phyloP scores from a whole-genome alignment of 768 basidiomycete species.

The Kwoniella dendrophila region DNA sequence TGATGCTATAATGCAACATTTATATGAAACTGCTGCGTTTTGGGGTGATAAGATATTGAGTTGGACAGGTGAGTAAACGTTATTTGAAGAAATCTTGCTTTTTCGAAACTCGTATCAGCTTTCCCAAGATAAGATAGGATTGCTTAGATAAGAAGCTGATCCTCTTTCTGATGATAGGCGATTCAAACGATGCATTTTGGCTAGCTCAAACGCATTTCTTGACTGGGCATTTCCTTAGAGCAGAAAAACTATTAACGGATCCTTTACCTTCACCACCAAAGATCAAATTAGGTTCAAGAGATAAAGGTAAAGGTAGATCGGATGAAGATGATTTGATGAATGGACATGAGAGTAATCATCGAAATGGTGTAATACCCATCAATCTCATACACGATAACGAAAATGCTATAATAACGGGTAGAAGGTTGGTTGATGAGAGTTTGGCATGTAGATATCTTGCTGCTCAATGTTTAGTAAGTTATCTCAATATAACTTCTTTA shows the following conservation, averaged over 20 bases:
- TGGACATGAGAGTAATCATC: slow-evolving; percentile 13
- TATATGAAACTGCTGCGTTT: slow-evolving; percentile 94
- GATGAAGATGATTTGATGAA: slow-evolving; percentile 30
- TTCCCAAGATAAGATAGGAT: too few relatives aligned
- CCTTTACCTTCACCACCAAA: slow-evolving; percentile 67
- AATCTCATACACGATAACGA: not conserved
- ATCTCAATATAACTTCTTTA: not conserved
- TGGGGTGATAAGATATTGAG: slow-evolving; percentile 97
- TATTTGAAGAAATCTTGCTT: too few relatives aligned
- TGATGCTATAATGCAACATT: slow-evolving; percentile 96
- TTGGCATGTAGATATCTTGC: slow-evolving; percentile 94
- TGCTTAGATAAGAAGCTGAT: not conserved
- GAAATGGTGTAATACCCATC: slow-evolving; percentile 9
- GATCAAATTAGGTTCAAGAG: slow-evolving; percentile 1
- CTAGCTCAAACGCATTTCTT: slow-evolving; percentile 96
- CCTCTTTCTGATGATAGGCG: slow-evolving; percentile 62
- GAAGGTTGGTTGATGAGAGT: slow-evolving; percentile 84
- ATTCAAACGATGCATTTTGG: slow-evolving; percentile 99
- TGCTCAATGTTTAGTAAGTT: slow-evolving; percentile 82
- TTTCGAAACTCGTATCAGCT: too few relatives aligned
- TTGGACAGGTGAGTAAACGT: slow-evolving; percentile 75
- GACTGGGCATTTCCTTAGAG: slow-evolving; percentile 91
- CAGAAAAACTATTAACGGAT: slow-evolving; percentile 85
- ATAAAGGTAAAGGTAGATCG: slow-evolving; percentile 36
- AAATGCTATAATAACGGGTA: slow-evolving; percentile 57